Evolutionary conservation across 2,329 filamentous ascomycete species (phyloP).

Genomic region (Clathrospora elynae): DNA sequence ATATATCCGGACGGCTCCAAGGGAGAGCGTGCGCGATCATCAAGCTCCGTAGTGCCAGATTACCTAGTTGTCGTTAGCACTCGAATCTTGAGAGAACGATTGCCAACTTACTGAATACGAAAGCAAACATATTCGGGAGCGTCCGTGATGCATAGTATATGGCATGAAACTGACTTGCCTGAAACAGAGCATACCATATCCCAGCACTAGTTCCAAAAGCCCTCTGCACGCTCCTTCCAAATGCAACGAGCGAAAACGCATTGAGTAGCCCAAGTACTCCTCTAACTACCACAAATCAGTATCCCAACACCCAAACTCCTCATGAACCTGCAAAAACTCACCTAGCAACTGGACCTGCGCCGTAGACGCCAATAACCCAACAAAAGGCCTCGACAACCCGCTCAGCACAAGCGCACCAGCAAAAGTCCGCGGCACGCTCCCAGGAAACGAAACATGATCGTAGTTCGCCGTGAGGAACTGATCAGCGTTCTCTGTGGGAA

Average conservation of each 20-base stretch:
- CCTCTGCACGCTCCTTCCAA: constrained; percentile 65
- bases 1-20: constrained; percentile 41
- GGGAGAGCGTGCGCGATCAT: constrained; percentile 54
- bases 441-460: constrained; percentile 89
- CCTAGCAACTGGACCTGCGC: constrained; percentile 63
- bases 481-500: constrained; percentile 63
- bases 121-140: constrained; percentile 95
- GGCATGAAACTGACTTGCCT: constrained; percentile 86
- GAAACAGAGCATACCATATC: constrained; percentile 79
- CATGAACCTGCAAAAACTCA: constrained; percentile 36
- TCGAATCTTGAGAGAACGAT: too few species aligned
- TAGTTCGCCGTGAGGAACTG: constrained; percentile 67
- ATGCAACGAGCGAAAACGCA: constrained; percentile 68
- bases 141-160: constrained; percentile 91
- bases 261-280: constrained; percentile 80
- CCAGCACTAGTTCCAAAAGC: constrained; percentile 72
- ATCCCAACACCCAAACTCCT: background rate
- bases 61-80: constrained; percentile 57
- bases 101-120: constrained; percentile 71
- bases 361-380: constrained; percentile 61
- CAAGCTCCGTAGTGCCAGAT: constrained; percentile 62
- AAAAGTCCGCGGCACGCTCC: constrained; percentile 90
- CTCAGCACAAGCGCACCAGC: constrained; percentile 79
- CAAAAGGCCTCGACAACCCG: constrained; percentile 69
- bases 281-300: constrained; percentile 60